A percentile compares a stretch with the other conserved stretches of the same genome.
Evolutionary conservation across 768 basidiomycete genomes (phyloP).

Genomic region (Lepiota subincarnata): DNA sequence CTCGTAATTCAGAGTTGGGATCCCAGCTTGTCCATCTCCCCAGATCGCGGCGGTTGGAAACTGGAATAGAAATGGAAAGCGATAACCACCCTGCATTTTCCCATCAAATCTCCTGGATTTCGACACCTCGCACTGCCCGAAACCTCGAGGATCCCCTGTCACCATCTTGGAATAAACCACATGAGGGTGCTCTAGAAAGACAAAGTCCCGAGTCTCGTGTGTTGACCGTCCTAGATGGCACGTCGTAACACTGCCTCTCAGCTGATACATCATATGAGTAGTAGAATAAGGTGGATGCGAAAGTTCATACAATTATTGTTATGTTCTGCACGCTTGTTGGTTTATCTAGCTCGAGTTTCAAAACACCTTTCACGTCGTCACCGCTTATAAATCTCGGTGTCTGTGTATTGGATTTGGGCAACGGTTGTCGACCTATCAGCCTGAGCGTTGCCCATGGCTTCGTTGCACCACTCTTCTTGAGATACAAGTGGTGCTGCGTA

Average conservation of each 20-base stretch:
- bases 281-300: no score
- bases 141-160: constrained; percentile 22
- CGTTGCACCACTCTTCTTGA: no score
- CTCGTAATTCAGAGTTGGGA: constrained; percentile 10
- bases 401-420: neutral
- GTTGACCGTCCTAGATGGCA: neutral
- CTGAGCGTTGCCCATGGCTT: no score
- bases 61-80: constrained; percentile 35
- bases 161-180: constrained; percentile 28
- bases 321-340: no score
- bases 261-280: no score
- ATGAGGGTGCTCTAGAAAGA: constrained; percentile 7
- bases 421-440: neutral
- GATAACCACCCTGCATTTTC: constrained; percentile 31
- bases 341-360: neutral
- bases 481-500: no score
- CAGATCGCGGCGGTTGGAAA: constrained; percentile 29
- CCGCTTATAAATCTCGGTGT: neutral
- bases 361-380: neutral
- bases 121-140: neutral
- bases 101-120: constrained; percentile 24
- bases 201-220: neutral
- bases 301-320: no score
- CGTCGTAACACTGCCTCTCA: neutral
- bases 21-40: neutral